phyloP scores from a whole-genome alignment of 768 basidiomycete genomes.

The Termitomyces sp. region DNA sequence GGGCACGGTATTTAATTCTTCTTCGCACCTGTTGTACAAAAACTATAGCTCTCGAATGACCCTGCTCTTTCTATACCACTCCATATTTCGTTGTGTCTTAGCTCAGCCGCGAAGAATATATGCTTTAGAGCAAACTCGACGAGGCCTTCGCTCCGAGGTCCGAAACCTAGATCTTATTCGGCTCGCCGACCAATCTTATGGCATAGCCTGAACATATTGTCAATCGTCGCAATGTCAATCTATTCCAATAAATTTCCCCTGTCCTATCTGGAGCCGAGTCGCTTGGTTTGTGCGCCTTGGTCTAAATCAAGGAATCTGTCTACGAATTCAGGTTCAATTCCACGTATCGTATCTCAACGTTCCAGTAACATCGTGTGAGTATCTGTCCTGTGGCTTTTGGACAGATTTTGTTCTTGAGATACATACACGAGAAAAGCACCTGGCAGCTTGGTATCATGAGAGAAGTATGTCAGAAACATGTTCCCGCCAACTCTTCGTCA shows the following conservation, averaged over 20 bases:
- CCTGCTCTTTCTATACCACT: slow-evolving; percentile 29
- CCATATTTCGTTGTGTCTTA: slow-evolving; percentile 5
- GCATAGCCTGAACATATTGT: not conserved
- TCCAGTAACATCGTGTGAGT: not conserved
- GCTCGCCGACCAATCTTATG: not conserved
- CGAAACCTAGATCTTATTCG: not conserved
- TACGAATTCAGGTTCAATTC: not conserved
- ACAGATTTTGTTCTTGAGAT: not conserved
- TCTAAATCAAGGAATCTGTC: not conserved
- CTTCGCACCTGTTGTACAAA: slow-evolving; percentile 29
- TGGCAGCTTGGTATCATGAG: not conserved
- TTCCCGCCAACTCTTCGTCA: not conserved
- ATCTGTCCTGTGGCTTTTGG: not conserved
- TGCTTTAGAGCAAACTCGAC: not conserved
- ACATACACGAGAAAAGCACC: not conserved
- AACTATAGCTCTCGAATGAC: slow-evolving; percentile 24
- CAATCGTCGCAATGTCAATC: not conserved
- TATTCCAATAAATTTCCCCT: no score
- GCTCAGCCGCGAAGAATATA: not conserved
- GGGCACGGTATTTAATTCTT: slow-evolving; percentile 25
- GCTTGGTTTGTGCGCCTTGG: not conserved
- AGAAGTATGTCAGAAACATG: not conserved
- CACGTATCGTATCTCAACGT: not conserved
- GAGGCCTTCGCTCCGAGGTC: not conserved
- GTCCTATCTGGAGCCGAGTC: not conserved